Base-by-base conservation (phyloP, 73 alveolate species). In the Halteria grandinella region DNA sequence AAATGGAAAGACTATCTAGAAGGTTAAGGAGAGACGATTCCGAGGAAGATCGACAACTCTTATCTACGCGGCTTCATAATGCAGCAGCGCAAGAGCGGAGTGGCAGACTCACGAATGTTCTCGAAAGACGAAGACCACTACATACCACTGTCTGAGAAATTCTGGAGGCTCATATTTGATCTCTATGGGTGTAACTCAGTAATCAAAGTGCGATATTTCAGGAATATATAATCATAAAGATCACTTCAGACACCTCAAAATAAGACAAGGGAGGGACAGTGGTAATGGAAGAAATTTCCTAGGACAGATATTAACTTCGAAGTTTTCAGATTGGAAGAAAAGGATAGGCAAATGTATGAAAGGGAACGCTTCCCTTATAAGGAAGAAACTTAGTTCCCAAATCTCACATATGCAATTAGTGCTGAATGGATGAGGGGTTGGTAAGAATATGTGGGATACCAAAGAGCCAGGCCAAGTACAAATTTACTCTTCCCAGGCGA, bases 151-250 rank as follows among this genome's bases (percentile, higher is more conserved):
- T n/a, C 57, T 6, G 15, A 62, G 31, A 6, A 23, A 7, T 8
- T 62, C 23, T 62, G 78, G 78, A 62, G 41, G 41, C 25, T 62
- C 48, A 40, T 62, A 17, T 62, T 40, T 62, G 60, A 62, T 62
- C 36, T 14, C 44, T 62, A 62, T 39, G 78, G 78, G 20, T 62
- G 78, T 25, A 17, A 52, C 5, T 49, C 57, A 40, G 4, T 14
- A 6, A 62, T 62, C 20, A 11, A 39, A 27, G 23, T 62, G 3
- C 36, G 45, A 62, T 62, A 62, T 23, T 62, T 57, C 33, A 57
- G 33, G 1, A n/a, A n/a, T n/a, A n/a, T n/a, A n/a, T 7, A 57
- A 57, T 11, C 51, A 29, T 51, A 57, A 3, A 54, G 74, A 12
- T 33, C 36, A 10, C 18, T 57, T 8, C 74, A 51, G 4, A 57